These are phyloP conservation scores for Ophidiomyces ophidiicola DNA, from an alignment of 2,329 filamentous ascomycete genomes.

Conservation along the genomic window DNA sequence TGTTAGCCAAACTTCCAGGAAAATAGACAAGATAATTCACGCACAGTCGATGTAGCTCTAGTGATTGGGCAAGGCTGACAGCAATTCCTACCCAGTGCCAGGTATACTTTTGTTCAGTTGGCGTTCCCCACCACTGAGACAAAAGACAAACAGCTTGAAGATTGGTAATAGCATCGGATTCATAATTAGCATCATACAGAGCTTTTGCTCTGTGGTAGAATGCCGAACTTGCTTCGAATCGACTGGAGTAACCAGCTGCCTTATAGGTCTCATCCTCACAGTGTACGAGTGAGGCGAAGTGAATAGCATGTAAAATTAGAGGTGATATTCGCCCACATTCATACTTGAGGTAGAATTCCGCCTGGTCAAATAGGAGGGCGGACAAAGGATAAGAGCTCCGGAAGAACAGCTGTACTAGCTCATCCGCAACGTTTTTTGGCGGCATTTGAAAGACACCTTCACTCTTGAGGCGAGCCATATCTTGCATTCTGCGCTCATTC, in stretches of 20 bases:
- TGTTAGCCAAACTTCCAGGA: slow-evolving; percentile 6
- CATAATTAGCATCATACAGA: slow-evolving; percentile 21
- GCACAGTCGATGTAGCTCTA: slow-evolving; percentile 21
- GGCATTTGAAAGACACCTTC: slow-evolving; percentile 18
- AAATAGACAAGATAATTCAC: slow-evolving; percentile 1
- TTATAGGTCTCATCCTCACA: slow-evolving; percentile 17
- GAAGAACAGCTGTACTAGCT: slow-evolving; percentile 19
- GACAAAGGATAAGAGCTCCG: slow-evolving; percentile 13
- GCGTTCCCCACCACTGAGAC: slow-evolving; percentile 21
- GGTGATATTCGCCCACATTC: slow-evolving; percentile 15
- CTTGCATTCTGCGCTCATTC: slow-evolving; percentile 4
- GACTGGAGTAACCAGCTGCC: slow-evolving; percentile 17
- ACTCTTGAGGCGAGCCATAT: neutral
- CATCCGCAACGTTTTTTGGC: slow-evolving; percentile 10
- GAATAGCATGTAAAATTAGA: slow-evolving; percentile 19
- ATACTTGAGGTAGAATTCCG: slow-evolving; percentile 14
- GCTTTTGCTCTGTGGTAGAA: slow-evolving; percentile 21
- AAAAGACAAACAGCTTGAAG: slow-evolving; percentile 19
- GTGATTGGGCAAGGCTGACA: slow-evolving; percentile 18
- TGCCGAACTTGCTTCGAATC: slow-evolving; percentile 18
- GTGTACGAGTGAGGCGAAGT: slow-evolving; percentile 16
- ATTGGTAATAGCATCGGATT: slow-evolving; percentile 18
- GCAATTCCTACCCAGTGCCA: slow-evolving; percentile 22
- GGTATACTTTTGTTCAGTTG: slow-evolving; percentile 21
- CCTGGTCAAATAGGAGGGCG: slow-evolving; percentile 17